Percentiles rank a stretch among this genome's conserved stretches.
Evolutionary conservation across 1,284 basidiomycete genomes (phyloP).

Genomic region (Leccinum ponderosum): DNA sequence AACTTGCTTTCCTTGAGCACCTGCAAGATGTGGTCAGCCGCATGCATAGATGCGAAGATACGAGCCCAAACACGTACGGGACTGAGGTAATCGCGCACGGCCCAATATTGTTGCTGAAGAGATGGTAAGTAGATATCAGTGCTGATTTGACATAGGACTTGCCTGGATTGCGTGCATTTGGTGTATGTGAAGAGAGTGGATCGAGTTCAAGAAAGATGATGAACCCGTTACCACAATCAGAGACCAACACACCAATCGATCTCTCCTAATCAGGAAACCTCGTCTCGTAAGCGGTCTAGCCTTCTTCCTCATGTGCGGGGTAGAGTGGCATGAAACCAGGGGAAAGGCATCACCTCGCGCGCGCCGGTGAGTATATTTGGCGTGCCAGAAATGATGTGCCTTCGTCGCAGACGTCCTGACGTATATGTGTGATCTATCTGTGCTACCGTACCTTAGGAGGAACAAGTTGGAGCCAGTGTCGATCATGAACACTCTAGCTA

Average conservation of each 20-base stretch:
- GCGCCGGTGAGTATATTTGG: no score
- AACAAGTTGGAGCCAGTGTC: neutral
- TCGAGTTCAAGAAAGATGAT: constrained; percentile 17
- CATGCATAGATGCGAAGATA: constrained; percentile 25
- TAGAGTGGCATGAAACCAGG: neutral
- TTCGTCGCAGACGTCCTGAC: no score
- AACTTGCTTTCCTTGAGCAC: constrained; percentile 98
- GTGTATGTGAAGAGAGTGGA: constrained; percentile 2
- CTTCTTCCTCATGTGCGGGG: neutral
- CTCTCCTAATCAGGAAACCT: constrained; percentile 32
- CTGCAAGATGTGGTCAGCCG: constrained; percentile 46
- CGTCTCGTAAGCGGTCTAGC: constrained; percentile 6
- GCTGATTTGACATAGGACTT: constrained; percentile 11
- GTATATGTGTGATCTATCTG: neutral
- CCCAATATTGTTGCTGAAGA: constrained; percentile 85
- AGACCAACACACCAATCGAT: constrained; percentile 35
- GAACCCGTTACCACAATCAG: constrained; percentile 25
- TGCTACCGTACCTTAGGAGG: no score
- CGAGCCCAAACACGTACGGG: constrained; percentile 58
- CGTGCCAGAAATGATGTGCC: no score
- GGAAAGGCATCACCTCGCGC: no score
- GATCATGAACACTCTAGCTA: neutral
- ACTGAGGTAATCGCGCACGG: constrained; percentile 94
- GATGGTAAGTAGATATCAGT: constrained; percentile 7
- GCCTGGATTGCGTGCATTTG: constrained; percentile 76